Conservation (phyloP, 345 rosid species). For the Eucalyptus leucophloia region DNA sequence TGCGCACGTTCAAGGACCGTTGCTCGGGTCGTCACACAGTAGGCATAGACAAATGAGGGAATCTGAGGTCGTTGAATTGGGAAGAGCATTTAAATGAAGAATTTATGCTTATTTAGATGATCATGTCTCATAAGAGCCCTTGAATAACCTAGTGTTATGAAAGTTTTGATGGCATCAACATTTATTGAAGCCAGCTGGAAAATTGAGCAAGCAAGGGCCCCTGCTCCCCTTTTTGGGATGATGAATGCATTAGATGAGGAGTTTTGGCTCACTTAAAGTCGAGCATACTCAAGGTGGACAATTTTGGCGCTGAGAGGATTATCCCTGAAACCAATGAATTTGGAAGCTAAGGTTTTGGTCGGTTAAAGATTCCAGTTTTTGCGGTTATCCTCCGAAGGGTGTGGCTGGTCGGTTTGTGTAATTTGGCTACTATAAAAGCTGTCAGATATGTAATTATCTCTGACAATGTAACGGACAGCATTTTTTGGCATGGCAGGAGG, state of each 20-base stretch:
- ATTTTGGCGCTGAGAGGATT: neutral
- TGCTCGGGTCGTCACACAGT: no score
- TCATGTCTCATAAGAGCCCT: neutral
- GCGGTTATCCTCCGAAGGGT: neutral
- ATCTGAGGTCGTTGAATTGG: slow-evolving; percentile 45
- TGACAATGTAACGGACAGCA: neutral
- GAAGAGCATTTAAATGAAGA: slow-evolving; percentile 45
- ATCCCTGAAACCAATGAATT: neutral
- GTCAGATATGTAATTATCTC: neutral
- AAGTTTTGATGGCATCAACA: neutral
- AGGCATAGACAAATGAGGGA: slow-evolving; percentile 28
- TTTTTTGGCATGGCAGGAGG: neutral
- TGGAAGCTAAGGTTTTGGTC: neutral
- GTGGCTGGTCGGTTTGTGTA: neutral
- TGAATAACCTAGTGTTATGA: no score
- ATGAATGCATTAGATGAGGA: neutral
- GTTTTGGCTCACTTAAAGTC: neutral
- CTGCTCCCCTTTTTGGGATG: neutral
- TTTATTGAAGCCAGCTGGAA: neutral
- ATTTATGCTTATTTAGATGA: slow-evolving; percentile 53
- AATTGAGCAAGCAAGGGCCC: neutral
- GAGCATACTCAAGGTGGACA: neutral
- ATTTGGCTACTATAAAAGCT: neutral
- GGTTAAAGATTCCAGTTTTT: neutral
- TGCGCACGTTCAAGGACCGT: no score